Base-by-base conservation (phyloP, 768 basidiomycete genomes). In the Russula sp. region DNA sequence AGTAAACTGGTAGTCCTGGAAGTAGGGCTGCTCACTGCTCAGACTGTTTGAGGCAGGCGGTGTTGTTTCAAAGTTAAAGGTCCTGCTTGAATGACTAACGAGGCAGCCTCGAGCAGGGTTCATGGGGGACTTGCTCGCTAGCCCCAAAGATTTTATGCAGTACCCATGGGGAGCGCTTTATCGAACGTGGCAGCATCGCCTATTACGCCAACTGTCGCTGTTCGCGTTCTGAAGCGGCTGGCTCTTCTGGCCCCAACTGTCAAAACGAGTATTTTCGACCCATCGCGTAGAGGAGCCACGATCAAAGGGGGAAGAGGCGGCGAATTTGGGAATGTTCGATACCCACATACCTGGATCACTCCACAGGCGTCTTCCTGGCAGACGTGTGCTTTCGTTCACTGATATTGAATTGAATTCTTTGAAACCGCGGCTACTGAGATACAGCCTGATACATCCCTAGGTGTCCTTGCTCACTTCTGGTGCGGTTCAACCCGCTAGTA, bases 281-380 rank as follows among this genome's bases (percentile, higher is more conserved):
- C 35, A 6, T 34, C 35, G 31, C 8, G n/a, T 20, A 16, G 16
- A 27, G 32, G 32, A 39, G 61, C 48, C 40, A 51, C 32, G 55
- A 44, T 27, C 48, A 56, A 55, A 39, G 40, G 37, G 20, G 48
- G 53, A 49, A 50, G 16, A 13, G 18, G n/a, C 13, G 22, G 47
- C 47, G 6, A 45, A 57, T 53, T 47, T 39, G 44, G 56, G 34
- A 35, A 35, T 35, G 37, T 57, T 52, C 34, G 34, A 18, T 47
- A n/a, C 51, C 44, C 31, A 53, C 56, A 35, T 52, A 53, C 44
- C 59, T 54, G 44, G 42, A 35, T 57, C 44, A 51, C 62, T 52
- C 39, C 50, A 52, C 49, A 16, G 35, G 50, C 50, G 44, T 45
- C 42, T 47, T 51, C 40, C 31, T 16, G 27, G 18, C 40, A 32